Conservation (phyloP, 148 eudicot genomes). For the Nyssa sinensis region DNA sequence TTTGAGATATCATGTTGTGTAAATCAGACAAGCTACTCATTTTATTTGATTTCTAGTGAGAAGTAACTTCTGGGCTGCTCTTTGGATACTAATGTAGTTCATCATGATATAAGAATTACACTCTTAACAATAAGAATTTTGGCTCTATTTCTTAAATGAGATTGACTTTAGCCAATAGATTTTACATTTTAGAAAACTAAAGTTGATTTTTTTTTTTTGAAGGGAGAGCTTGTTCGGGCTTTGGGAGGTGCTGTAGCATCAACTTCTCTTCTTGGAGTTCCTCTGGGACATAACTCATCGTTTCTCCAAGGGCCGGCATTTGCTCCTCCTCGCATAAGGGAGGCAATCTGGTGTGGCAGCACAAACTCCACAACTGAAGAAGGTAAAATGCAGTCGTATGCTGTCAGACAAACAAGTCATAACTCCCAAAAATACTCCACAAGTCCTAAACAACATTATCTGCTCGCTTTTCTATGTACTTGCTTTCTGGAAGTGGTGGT, state of each 20-base stretch:
- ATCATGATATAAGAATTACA: not conserved
- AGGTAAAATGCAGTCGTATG: constrained; percentile 36
- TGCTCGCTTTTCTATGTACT: not conserved
- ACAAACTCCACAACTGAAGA: constrained; percentile 88
- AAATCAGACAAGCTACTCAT: not conserved
- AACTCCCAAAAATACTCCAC: not conserved
- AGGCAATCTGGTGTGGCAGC: constrained; percentile 98
- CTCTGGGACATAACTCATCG: constrained; percentile 94
- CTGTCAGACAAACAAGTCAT: not conserved
- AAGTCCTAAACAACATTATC: not conserved
- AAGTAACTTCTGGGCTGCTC: not conserved
- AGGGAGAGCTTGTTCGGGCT: constrained; percentile 94
- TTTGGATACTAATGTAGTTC: not conserved
- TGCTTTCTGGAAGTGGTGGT: not conserved
- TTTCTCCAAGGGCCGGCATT: constrained; percentile 98
- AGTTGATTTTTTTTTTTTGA: not conserved
- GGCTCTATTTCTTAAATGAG: not conserved
- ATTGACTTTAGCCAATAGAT: not conserved
- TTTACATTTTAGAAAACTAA: not conserved
- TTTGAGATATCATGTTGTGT: not conserved
- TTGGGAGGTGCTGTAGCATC: constrained; percentile 88
- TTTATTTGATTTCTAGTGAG: not conserved
- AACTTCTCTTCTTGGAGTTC: constrained; percentile 86
- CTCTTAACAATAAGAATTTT: no score
- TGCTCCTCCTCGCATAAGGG: constrained; percentile 95